A percentile compares a stretch with the other conserved stretches of the same genome.
Conservation (phyloP, 225 moss, liverwort and hornwort genomes). For the Physcomitrium patens region DNA sequence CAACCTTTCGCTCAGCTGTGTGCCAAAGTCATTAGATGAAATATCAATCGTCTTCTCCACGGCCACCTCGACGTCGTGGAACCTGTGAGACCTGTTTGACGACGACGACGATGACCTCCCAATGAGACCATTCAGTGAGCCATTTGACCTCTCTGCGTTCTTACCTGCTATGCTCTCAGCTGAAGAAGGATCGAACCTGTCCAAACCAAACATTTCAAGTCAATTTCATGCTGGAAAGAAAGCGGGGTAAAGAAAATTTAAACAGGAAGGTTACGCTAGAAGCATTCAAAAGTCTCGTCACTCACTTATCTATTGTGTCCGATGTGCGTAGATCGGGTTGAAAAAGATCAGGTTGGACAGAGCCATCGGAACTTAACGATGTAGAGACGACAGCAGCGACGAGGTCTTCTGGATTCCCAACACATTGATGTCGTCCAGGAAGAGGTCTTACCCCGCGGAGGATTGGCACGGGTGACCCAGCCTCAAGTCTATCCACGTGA, state of each 20-base stretch:
- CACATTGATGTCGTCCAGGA: conserved; percentile 62
- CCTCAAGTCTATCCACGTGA: conserved; percentile 62
- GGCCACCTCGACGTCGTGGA: conserved; percentile 44
- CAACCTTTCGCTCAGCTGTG: conserved; percentile 59
- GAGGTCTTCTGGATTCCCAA: conserved; percentile 60
- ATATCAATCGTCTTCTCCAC: conserved; percentile 64
- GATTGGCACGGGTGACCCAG: conserved; percentile 60
- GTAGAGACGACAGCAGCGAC: conserved; percentile 56
- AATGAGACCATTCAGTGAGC: conserved; percentile 26
- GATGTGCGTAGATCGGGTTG: conserved; percentile 67
- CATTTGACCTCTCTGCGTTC: conserved; percentile 50
- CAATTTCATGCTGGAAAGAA: not conserved
- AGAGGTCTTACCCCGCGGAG: conserved; percentile 61
- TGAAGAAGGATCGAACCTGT: conserved; percentile 60
- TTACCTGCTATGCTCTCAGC: conserved; percentile 64
- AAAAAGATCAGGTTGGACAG: conserved; percentile 55
- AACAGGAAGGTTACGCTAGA: not conserved
- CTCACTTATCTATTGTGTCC: conserved; percentile 57
- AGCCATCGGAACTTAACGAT: conserved; percentile 27
- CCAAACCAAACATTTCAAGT: not conserved
- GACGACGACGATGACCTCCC: conserved; percentile 33
- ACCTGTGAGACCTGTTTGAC: conserved; percentile 1
- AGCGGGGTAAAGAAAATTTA: not conserved
- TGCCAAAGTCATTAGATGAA: conserved; percentile 59
- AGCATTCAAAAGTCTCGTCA: conserved; percentile 43